Evolutionary conservation across 2,329 filamentous ascomycete genomes (phyloP), one percentile per base, ranked within the genome.

Genomic region (Paracorniculantispora psalliotae): DNA sequence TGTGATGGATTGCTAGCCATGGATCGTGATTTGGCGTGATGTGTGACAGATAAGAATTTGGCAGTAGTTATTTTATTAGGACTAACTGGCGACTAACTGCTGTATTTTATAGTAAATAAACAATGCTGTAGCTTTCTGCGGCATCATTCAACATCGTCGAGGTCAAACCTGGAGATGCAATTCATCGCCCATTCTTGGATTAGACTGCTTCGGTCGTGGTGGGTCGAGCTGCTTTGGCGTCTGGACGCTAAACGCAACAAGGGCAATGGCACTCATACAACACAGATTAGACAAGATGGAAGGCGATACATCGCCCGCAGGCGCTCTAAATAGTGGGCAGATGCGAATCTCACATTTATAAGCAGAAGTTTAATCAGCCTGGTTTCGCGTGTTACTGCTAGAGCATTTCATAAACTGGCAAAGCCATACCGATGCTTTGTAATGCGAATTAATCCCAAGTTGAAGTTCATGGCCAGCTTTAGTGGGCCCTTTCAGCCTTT

Each of bases 311-410:
- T n/a, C 28, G 19, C 30, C 47, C 4, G 25, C 7, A 49, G 21
- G 8, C 17, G 28, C 28, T 21, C 4, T 35, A n/a, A 21, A 19
- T 49, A 15, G 47, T 49, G 47, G 19, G n/a, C 19, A 35, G 17
- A 23, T 21, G 73, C 12, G 33, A 39, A 39, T 37, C 21, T 41
- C 5, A 15, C 15, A 51, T 39, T 39, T 3, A 3, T 51, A 39
- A 51, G 21, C 77, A 8, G 73, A 71, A 8, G 79, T 73, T n/a
- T 35, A 8, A 9, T 49, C 26, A 33, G 17, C 8, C n/a, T n/a
- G n/a, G n/a, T n/a, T n/a, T n/a, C n/a, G n/a, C n/a, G n/a, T n/a
- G n/a, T n/a, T n/a, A n/a, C n/a, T n/a, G n/a, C n/a, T n/a, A n/a
- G n/a, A n/a, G n/a, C n/a, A n/a, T n/a, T n/a, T n/a, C n/a, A n/a